Evolutionary conservation across 2,329 filamentous ascomycete genomes (phyloP).

Genomic region (Seiridium unicorne): DNA sequence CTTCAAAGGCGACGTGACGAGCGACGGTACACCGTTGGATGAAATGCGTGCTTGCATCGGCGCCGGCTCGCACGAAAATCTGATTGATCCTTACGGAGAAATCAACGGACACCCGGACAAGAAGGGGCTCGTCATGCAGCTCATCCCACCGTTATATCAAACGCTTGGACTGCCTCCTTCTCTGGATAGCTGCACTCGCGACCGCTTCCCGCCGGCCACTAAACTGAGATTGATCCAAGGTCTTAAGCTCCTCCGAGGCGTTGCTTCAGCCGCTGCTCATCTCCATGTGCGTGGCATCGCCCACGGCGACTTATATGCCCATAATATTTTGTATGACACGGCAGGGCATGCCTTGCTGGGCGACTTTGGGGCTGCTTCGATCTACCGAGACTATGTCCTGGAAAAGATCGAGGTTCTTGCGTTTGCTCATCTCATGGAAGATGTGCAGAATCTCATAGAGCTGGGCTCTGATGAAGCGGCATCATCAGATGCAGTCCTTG

Average conservation of each 20-base stretch:
- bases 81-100: slow-evolving; percentile 43
- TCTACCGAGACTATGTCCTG: slow-evolving; percentile 33
- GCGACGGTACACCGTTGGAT: slow-evolving; percentile 45
- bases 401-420: slow-evolving; percentile 46
- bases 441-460: slow-evolving; percentile 35
- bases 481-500: background rate
- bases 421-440: slow-evolving; percentile 45
- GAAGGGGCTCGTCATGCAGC: slow-evolving; percentile 43
- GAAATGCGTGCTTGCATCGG: slow-evolving; percentile 46
- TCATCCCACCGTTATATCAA: slow-evolving; percentile 40
- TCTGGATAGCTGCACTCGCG: slow-evolving; percentile 43
- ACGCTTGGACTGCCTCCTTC: slow-evolving; percentile 43
- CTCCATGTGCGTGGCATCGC: slow-evolving; percentile 40
- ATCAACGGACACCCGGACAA: slow-evolving; percentile 39
- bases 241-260: slow-evolving; percentile 34
- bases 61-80: slow-evolving; percentile 43
- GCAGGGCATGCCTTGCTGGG: slow-evolving; percentile 42
- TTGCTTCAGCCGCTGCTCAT: slow-evolving; percentile 41
- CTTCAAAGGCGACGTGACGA: slow-evolving; percentile 45
- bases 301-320: slow-evolving; percentile 47
- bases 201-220: slow-evolving; percentile 33
- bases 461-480: background rate
- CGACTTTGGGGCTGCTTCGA: slow-evolving; percentile 46
- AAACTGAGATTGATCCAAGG: slow-evolving; percentile 27
- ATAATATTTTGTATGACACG: slow-evolving; percentile 42